phyloP scores from a whole-genome alignment of 139 green algal genomes.

The Cymbomonas tetramitiformis region DNA sequence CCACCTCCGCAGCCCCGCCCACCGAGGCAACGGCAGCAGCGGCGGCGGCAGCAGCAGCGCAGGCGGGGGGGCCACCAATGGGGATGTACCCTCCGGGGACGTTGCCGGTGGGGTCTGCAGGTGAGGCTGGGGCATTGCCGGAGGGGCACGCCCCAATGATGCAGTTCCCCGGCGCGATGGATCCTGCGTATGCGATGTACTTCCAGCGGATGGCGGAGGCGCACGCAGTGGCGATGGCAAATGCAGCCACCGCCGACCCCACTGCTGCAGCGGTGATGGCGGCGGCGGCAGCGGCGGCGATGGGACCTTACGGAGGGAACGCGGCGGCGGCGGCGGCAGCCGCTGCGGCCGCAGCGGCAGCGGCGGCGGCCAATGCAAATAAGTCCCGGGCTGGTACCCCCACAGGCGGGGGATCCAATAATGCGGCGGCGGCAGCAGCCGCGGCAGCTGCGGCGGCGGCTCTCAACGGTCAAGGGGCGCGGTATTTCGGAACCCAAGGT shows the following conservation, averaged over 20 bases:
- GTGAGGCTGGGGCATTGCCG: no score
- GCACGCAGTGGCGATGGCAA: neutral
- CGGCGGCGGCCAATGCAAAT: conserved; percentile 19
- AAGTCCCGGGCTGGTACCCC: no score
- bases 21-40: no score
- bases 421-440: neutral
- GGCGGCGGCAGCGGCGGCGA: neutral
- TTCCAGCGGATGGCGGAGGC: conserved; percentile 24
- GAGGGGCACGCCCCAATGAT: no score
- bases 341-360: neutral
- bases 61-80: no score
- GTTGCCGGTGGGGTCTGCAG: no score
- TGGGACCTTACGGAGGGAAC: neutral
- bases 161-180: no score
- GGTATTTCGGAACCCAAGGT: neutral
- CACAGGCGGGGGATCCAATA: conserved; percentile 3
- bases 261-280: neutral
- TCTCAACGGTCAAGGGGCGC: neutral
- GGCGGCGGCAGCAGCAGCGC: no score
- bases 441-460: neutral
- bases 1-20: no score
- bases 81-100: no score
- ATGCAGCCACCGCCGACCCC: neutral
- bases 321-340: neutral
- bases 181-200: conserved; percentile 18